A percentile compares a stretch with the other conserved stretches of the same genome.
These are phyloP conservation scores for Stagonosporopsis rhizophila DNA, from an alignment of 2,329 filamentous ascomycete genomes.

Conservation along the genomic window DNA sequence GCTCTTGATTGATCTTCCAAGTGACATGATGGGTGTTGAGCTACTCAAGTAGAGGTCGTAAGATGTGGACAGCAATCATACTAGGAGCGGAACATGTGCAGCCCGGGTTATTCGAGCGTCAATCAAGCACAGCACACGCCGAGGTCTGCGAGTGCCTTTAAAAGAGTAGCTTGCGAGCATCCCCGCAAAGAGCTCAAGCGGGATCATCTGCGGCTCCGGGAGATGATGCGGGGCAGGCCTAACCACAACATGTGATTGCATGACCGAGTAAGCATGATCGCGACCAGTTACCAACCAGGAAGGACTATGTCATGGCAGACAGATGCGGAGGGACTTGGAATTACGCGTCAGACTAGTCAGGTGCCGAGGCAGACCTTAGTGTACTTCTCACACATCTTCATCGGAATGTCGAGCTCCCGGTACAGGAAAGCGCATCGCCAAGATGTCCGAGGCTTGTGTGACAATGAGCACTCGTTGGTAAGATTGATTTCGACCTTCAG, in stretches of 20 bases:
- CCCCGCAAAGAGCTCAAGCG: not conserved
- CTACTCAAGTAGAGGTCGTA: not conserved
- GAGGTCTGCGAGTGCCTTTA: not conserved
- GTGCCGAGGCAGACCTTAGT: constrained; percentile 12
- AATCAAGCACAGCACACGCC: not conserved
- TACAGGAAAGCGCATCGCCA: not conserved
- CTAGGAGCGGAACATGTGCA: not conserved
- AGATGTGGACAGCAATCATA: too few relatives aligned
- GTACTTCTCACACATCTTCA: not conserved
- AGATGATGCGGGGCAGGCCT: not conserved
- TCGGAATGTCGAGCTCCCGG: not conserved
- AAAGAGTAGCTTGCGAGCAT: not conserved
- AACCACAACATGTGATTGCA: not conserved
- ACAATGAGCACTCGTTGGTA: not conserved
- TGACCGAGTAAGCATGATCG: not conserved
- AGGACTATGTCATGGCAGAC: not conserved
- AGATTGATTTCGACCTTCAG: not conserved
- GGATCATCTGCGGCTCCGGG: not conserved
- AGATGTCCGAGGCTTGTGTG: not conserved
- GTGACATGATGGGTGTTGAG: constrained; percentile 5
- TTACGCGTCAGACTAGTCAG: not conserved
- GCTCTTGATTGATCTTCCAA: not conserved
- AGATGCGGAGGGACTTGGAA: not conserved
- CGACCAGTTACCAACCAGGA: not conserved
- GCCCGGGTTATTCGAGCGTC: not conserved